These are phyloP conservation scores for Irpex rosettiformis DNA, from an alignment of 1,284 basidiomycete species.

Conservation along the genomic window DNA sequence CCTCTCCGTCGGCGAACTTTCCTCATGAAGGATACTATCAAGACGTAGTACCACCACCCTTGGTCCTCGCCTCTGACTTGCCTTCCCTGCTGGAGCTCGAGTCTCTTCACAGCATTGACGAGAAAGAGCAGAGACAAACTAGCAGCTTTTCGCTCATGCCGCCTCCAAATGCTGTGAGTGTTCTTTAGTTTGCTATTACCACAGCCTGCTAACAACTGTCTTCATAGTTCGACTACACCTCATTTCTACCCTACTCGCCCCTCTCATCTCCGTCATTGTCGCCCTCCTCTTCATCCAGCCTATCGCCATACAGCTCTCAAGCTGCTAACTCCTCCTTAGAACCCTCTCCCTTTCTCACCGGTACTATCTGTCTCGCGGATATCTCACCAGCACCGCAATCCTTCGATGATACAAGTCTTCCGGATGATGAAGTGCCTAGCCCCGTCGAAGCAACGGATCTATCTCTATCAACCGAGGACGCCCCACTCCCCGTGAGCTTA, in stretches of 20 bases:
- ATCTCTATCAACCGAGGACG: background rate
- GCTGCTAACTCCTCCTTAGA: background rate
- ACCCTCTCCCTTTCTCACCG: background rate
- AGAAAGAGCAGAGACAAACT: background rate
- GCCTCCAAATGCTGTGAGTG: background rate
- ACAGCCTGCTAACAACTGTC: background rate
- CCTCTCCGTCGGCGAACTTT: background rate
- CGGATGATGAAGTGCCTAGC: background rate
- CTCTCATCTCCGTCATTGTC: background rate
- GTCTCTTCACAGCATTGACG: background rate
- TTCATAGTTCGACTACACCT: background rate
- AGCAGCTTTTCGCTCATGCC: too few species aligned
- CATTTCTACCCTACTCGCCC: background rate
- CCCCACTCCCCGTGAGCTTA: background rate
- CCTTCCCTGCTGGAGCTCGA: background rate
- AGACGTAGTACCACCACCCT: too few species aligned
- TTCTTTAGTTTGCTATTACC: background rate
- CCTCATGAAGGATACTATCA: background rate
- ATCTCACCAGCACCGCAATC: background rate
- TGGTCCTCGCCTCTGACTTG: background rate
- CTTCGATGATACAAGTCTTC: background rate
- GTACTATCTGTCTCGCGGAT: slow-evolving; percentile 8
- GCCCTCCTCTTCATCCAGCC: background rate
- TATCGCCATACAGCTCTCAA: background rate
- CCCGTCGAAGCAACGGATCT: background rate